phyloP scores from a whole-genome alignment of 306 rosid species.

The Mucuna pruriens region DNA sequence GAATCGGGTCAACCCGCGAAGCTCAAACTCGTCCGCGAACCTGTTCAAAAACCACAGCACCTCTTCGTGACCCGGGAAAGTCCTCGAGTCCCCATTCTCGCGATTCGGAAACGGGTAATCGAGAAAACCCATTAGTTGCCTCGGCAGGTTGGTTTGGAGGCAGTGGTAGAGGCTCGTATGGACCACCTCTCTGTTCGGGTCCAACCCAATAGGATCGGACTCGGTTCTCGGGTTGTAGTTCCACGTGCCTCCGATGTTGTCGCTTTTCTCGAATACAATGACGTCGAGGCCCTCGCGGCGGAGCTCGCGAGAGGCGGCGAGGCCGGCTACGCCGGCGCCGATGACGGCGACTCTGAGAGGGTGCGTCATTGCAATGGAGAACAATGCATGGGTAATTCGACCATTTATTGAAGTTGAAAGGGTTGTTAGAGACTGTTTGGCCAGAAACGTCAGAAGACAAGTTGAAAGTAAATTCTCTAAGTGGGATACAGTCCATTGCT shows the following conservation, averaged over 20 bases:
- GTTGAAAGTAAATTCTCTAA: not conserved
- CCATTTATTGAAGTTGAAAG: not conserved
- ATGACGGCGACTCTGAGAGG: slow-evolving; percentile 14
- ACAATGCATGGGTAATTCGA: not conserved
- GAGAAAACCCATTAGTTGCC: slow-evolving; percentile 32
- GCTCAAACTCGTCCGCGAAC: slow-evolving; percentile 26
- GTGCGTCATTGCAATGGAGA: not conserved
- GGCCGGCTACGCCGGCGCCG: slow-evolving; percentile 41
- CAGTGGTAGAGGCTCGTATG: slow-evolving; percentile 35
- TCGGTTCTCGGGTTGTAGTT: slow-evolving; percentile 22
- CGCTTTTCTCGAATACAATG: slow-evolving; percentile 34
- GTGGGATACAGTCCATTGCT: not conserved
- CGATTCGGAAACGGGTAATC: slow-evolving; percentile 32
- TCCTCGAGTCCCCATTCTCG: slow-evolving; percentile 17
- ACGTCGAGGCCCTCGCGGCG: slow-evolving; percentile 30
- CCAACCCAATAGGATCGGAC: slow-evolving; percentile 18
- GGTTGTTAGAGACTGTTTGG: not conserved
- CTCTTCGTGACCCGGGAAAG: slow-evolving; percentile 43
- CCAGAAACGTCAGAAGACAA: not conserved
- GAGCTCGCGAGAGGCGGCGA: slow-evolving; percentile 33
- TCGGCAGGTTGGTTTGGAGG: slow-evolving; percentile 34
- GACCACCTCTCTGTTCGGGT: slow-evolving; percentile 22
- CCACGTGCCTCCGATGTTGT: slow-evolving; percentile 30
- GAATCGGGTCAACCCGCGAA: slow-evolving; percentile 14
- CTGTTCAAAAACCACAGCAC: slow-evolving; percentile 28